A percentile compares a stretch with the other conserved stretches of the same genome.
These are phyloP conservation scores for Nissolia schottii DNA, from an alignment of 306 rosid species.

Conservation along the genomic window DNA sequence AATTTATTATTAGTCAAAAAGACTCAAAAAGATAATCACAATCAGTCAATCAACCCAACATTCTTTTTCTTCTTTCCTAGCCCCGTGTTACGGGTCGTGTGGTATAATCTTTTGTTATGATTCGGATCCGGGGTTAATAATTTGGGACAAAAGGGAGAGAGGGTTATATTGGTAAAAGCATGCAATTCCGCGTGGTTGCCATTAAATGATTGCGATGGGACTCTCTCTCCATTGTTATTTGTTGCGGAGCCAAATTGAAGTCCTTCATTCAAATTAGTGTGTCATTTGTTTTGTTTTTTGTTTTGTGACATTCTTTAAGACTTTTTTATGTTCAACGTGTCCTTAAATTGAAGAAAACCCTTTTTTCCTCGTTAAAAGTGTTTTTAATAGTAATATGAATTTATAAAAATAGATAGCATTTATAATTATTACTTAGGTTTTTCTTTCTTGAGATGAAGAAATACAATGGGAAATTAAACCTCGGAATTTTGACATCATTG, in stretches of 20 bases:
- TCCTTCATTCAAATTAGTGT: background rate
- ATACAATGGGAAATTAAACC: background rate
- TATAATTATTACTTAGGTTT: background rate
- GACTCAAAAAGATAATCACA: background rate
- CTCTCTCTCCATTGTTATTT: background rate
- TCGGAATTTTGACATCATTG: background rate
- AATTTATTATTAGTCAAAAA: slow-evolving; percentile 8
- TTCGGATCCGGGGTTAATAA: background rate
- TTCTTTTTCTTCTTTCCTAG: background rate
- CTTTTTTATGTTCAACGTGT: background rate
- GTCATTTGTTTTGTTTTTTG: slow-evolving; percentile 6
- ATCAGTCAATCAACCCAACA: background rate
- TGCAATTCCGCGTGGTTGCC: slow-evolving; percentile 54
- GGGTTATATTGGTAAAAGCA: slow-evolving; percentile 40
- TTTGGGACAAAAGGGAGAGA: background rate
- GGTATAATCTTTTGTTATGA: background rate
- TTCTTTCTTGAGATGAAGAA: background rate
- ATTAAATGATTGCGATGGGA: slow-evolving; percentile 51
- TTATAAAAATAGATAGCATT: background rate
- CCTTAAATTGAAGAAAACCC: background rate
- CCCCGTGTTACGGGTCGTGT: background rate
- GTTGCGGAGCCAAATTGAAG: slow-evolving; percentile 16
- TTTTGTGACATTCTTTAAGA: background rate
- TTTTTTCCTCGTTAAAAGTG: background rate
- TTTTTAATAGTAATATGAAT: background rate